Conservation (phyloP, 495 filamentous ascomycete species). For the Umbilicaria muhlenbergii region DNA sequence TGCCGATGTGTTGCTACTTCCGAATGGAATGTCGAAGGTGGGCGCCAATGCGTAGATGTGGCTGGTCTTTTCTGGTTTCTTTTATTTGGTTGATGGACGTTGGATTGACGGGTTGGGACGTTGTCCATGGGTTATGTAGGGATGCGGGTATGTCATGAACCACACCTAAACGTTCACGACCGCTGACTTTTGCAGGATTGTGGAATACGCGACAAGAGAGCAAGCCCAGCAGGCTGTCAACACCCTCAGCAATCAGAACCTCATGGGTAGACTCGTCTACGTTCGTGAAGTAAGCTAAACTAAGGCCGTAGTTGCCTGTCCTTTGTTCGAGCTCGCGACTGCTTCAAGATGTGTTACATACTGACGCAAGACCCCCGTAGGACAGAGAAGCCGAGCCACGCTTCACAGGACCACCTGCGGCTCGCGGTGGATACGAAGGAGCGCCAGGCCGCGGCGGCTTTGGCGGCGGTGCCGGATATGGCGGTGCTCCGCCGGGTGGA, state of each 20-base stretch:
- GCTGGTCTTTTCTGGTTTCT: conserved; percentile 62
- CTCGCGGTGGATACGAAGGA: conserved; percentile 47
- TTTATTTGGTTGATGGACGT: conserved; percentile 73
- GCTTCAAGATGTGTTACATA: neutral
- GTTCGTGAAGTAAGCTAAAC: conserved; percentile 70
- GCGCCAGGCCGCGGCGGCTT: conserved; percentile 25
- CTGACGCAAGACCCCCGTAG: conserved; percentile 25
- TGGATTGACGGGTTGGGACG: conserved; percentile 99
- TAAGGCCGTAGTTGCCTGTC: neutral
- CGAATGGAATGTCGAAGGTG: conserved; percentile 99
- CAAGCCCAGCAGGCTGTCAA: conserved; percentile 96
- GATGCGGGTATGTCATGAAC: conserved; percentile 79
- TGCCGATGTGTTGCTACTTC: conserved; percentile 98
- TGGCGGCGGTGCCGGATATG: conserved; percentile 32
- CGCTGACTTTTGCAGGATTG: conserved; percentile 57
- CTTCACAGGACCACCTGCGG: conserved; percentile 60
- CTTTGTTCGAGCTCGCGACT: neutral
- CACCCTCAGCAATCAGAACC: conserved; percentile 95
- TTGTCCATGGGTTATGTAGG: conserved; percentile 87
- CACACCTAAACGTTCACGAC: neutral
- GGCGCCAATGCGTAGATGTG: conserved; percentile 82
- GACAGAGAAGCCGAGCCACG: conserved; percentile 94
- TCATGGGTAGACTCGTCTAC: conserved; percentile 96
- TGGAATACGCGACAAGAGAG: conserved; percentile 99
- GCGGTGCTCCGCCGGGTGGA: conserved; percentile 34